These are phyloP conservation scores for Chamaenerion angustifolium DNA, from an alignment of 345 rosid species.

Conservation along the genomic window DNA sequence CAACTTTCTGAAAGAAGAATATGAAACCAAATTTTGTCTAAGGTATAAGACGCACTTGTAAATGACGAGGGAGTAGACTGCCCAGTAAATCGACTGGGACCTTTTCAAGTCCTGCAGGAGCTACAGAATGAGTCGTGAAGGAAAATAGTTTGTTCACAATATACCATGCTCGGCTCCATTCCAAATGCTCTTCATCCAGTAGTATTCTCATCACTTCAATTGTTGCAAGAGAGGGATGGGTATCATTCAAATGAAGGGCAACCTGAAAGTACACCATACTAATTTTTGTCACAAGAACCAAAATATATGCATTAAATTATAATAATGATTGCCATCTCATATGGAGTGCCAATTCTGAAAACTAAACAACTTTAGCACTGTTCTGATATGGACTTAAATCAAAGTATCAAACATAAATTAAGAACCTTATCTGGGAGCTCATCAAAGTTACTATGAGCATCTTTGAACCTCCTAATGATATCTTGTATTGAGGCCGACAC, in stretches of 20 bases:
- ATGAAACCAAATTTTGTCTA: too few relatives aligned
- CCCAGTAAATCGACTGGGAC: conserved; percentile 31
- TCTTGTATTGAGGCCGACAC: conserved; percentile 39
- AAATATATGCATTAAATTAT: too few relatives aligned
- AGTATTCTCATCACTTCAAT: conserved; percentile 36
- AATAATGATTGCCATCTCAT: too few relatives aligned
- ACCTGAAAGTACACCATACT: conserved; percentile 14
- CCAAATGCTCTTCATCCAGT: conserved; percentile 29
- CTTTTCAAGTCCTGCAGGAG: conserved; percentile 30
- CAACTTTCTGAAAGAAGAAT: too few relatives aligned
- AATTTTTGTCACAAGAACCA: too few relatives aligned
- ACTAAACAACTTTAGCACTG: too few relatives aligned
- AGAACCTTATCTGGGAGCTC: conserved; percentile 15
- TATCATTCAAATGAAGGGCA: conserved; percentile 37
- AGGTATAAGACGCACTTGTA: too few relatives aligned
- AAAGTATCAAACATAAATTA: conserved; percentile 19
- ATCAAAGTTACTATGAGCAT: conserved; percentile 23
- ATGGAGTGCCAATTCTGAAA: too few relatives aligned
- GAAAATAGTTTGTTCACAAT: conserved; percentile 27
- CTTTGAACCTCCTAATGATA: conserved; percentile 36
- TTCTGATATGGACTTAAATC: too few relatives aligned
- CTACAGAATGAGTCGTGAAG: conserved; percentile 29
- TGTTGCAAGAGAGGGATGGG: conserved; percentile 35
- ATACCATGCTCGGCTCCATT: conserved; percentile 25
- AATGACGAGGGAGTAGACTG: conserved; percentile 33